Conservation (phyloP, 2,329 filamentous ascomycete genomes). For the Ciborinia camelliae region DNA sequence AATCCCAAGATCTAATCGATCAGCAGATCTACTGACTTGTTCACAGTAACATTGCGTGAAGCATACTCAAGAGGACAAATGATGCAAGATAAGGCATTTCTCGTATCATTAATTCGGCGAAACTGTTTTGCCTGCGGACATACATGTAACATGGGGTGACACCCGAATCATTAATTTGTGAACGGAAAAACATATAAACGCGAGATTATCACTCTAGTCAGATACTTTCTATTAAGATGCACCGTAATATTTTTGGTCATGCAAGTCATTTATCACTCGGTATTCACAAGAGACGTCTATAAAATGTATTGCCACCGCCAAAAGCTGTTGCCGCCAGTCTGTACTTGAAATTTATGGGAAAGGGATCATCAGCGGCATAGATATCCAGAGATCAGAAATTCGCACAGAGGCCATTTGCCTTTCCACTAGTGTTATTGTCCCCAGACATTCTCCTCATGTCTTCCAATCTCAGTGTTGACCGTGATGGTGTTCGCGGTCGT, state of each 20-base stretch:
- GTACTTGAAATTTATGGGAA: slow-evolving; percentile 6
- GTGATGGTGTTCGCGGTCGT: slow-evolving; percentile 23
- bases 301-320: slow-evolving; percentile 11
- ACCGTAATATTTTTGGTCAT: slow-evolving; percentile 4
- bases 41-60: slow-evolving; percentile 11
- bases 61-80: background rate
- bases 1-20: slow-evolving; percentile 1
- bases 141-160: background rate
- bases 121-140: background rate
- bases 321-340: slow-evolving; percentile 17
- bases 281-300: slow-evolving; percentile 15
- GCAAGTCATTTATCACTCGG: slow-evolving; percentile 9
- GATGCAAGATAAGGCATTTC: background rate
- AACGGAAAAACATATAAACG: slow-evolving; percentile 13
- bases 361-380: slow-evolving; percentile 23
- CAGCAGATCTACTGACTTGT: slow-evolving; percentile 7
- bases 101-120: slow-evolving; percentile 9
- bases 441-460: slow-evolving; percentile 35
- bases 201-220: background rate
- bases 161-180: slow-evolving; percentile 1
- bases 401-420: slow-evolving; percentile 38
- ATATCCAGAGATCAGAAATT: slow-evolving; percentile 28
- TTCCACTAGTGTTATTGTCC: slow-evolving; percentile 38
- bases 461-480: slow-evolving; percentile 24
- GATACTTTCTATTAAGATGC: slow-evolving; percentile 5